phyloP scores from a whole-genome alignment of 2,329 filamentous ascomycete genomes.

The Didymella arachidicola region DNA sequence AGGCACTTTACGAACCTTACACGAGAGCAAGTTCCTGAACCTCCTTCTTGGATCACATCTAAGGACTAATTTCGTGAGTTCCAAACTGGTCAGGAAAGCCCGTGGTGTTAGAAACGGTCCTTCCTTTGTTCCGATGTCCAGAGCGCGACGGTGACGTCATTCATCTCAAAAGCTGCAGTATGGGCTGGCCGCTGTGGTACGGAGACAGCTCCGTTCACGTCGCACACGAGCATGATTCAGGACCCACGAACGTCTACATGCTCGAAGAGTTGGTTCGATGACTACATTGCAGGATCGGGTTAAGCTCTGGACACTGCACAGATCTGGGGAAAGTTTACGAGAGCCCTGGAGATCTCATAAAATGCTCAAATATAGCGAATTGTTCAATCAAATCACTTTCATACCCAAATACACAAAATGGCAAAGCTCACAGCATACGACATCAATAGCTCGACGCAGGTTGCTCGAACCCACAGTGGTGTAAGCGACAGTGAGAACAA shows the following conservation, averaged over 20 bases:
- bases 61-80: background rate
- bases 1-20: too few species aligned
- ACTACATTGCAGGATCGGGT: slow-evolving; percentile 14
- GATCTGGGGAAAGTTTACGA: background rate
- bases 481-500: slow-evolving; percentile 17
- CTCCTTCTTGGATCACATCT: background rate
- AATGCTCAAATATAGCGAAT: background rate
- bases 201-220: slow-evolving; percentile 7
- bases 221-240: background rate
- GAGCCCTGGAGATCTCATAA: background rate
- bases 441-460: slow-evolving; percentile 13
- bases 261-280: slow-evolving; percentile 13
- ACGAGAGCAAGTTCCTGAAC: background rate
- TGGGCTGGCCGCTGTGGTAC: background rate
- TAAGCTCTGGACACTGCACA: background rate
- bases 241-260: background rate
- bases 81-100: background rate
- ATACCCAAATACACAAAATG: background rate
- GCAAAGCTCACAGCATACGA: slow-evolving; percentile 19
- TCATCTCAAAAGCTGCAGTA: background rate
- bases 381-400: background rate
- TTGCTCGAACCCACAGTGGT: slow-evolving; percentile 16
- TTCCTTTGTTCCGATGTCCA: slow-evolving; percentile 6
- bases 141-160: slow-evolving; percentile 12
- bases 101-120: slow-evolving; percentile 7